A percentile compares a stretch with the other conserved stretches of the same genome.
Conservation (phyloP, 78 protist genomes). For the Protostelium mycophagum region DNA sequence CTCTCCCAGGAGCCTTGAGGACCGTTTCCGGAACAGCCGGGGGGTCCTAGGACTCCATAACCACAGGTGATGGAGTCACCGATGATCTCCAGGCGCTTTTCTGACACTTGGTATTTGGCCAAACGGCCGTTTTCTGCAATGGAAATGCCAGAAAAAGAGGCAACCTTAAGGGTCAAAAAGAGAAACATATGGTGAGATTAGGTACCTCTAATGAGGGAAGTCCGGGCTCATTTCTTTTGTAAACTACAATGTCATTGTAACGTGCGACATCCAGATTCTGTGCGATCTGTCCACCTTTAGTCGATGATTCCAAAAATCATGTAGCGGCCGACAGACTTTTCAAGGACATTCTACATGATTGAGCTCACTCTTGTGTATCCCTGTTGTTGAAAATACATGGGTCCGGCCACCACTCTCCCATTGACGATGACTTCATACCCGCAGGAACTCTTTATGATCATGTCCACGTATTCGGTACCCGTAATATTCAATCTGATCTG, state of each 20-base stretch:
- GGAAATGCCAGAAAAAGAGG: background rate
- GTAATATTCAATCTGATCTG: background rate
- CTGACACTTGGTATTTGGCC: background rate
- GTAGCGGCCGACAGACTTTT: too few relatives aligned
- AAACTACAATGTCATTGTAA: background rate
- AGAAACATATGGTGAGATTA: background rate
- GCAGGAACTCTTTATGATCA: background rate
- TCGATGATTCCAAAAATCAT: too few relatives aligned
- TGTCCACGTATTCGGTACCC: background rate
- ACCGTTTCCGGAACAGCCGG: conserved; percentile 20
- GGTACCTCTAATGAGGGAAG: background rate
- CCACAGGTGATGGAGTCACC: conserved; percentile 55
- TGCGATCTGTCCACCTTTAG: background rate
- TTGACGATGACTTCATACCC: background rate
- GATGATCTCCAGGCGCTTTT: conserved; percentile 27
- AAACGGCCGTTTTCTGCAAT: background rate
- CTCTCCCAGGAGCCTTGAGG: background rate
- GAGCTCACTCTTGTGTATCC: background rate
- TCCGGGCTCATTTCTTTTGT: background rate
- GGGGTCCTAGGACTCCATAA: conserved; percentile 22
- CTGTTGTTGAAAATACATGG: background rate
- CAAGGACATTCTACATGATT: background rate
- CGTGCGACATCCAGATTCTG: background rate
- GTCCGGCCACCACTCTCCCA: background rate
- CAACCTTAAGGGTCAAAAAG: background rate